A percentile compares a stretch with the other conserved stretches of the same genome.
Evolutionary conservation across 1,284 basidiomycete species (phyloP).

Genomic region (Wallemia ichthyophaga): DNA sequence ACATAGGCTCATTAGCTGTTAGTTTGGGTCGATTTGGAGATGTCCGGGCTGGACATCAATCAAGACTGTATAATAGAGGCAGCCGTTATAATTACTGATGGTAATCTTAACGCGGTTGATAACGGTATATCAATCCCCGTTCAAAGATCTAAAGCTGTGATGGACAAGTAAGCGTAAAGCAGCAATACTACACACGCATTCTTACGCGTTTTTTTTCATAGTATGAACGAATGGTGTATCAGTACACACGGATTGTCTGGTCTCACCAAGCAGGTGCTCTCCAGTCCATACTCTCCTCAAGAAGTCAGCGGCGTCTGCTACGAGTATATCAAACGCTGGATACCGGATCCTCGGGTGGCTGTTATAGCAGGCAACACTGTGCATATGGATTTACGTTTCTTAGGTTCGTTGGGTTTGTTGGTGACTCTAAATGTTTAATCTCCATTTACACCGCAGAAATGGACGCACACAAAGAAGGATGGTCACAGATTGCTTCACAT

Average conservation of each 20-base stretch:
- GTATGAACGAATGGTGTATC: conserved; percentile 18
- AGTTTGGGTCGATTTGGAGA: conserved; percentile 19
- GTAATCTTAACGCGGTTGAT: conserved; percentile 20
- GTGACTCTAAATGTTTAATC: too few relatives aligned
- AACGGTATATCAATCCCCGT: conserved; percentile 22
- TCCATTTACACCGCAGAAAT: too few relatives aligned
- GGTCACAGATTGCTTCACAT: conserved; percentile 15
- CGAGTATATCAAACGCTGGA: conserved; percentile 19
- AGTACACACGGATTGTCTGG: conserved; percentile 15
- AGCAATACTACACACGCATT: background rate
- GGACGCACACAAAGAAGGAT: background rate
- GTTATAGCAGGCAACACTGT: conserved; percentile 21
- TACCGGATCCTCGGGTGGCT: conserved; percentile 17
- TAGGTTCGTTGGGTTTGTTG: conserved; percentile 1
- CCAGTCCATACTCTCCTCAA: background rate
- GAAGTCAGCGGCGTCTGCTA: background rate
- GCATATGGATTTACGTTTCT: conserved; percentile 19
- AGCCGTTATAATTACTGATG: conserved; percentile 23
- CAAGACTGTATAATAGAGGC: conserved; percentile 21
- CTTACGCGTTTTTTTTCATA: conserved; percentile 5
- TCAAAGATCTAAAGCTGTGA: conserved; percentile 17
- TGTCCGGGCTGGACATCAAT: conserved; percentile 19
- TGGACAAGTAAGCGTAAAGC: conserved; percentile 14
- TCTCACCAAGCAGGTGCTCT: conserved; percentile 9
- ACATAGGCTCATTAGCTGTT: background rate